Evolutionary conservation across 169 alveolate species (phyloP).

Genomic region (Plasmodium berghei): DNA sequence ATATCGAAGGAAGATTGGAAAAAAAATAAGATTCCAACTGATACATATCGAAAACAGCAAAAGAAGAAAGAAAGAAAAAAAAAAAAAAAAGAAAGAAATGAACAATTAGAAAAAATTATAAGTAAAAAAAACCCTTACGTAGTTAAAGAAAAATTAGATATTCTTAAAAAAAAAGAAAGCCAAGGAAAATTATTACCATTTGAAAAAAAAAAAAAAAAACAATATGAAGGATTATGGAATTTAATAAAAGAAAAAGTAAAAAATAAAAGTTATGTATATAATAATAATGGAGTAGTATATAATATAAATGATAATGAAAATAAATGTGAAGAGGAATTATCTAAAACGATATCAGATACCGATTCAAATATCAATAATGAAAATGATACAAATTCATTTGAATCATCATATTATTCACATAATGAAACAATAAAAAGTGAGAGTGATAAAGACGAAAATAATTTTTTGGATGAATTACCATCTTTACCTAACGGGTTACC

Average conservation of each 20-base stretch:
- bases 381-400: background rate
- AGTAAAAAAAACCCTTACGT: conserved; percentile 61
- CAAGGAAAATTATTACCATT: conserved; percentile 66
- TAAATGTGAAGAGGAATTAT: background rate
- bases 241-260: conserved; percentile 73
- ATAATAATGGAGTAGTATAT: conserved; percentile 43
- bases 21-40: conserved; percentile 54
- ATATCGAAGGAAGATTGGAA: conserved; percentile 19
- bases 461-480: conserved; percentile 63
- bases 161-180: conserved; percentile 39
- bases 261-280: conserved; percentile 35
- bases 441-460: conserved; percentile 19
- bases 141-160: conserved; percentile 68
- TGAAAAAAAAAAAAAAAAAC: conserved; percentile 59
- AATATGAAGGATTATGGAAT: conserved; percentile 71
- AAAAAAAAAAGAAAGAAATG: conserved; percentile 45
- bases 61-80: conserved; percentile 63
- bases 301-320: conserved; percentile 34
- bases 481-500: conserved; percentile 69
- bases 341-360: background rate
- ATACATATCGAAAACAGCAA: conserved; percentile 60
- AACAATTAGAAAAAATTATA: conserved; percentile 57
- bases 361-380: background rate
- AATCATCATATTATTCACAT: background rate
- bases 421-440: background rate